phyloP scores from a whole-genome alignment of 106 monocot genomes.

The Allium fistulosum region DNA sequence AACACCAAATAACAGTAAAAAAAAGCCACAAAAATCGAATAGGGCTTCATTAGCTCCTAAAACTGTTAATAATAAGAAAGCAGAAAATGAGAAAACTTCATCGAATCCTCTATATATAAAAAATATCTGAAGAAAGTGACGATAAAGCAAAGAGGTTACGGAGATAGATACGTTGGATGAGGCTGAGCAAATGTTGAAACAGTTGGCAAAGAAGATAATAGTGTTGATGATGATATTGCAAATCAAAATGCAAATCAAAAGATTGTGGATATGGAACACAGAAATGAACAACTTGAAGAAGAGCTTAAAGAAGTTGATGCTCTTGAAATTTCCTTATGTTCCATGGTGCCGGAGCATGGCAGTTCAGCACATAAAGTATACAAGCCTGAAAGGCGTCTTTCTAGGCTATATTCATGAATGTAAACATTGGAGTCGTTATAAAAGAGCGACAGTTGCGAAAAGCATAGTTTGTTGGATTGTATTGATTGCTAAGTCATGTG shows the following conservation, averaged over 20 bases:
- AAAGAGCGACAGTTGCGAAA: slow-evolving; percentile 74
- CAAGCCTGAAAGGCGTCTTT: slow-evolving; percentile 81
- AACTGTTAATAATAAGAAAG: slow-evolving; percentile 25
- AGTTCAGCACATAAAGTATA: slow-evolving; percentile 97
- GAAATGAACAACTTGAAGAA: slow-evolving; percentile 80
- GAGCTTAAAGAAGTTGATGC: too few relatives aligned
- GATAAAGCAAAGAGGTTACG: slow-evolving; percentile 51
- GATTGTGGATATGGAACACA: slow-evolving; percentile 68
- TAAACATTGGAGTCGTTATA: slow-evolving; percentile 64
- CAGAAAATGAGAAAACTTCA: slow-evolving; percentile 27
- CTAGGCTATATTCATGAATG: slow-evolving; percentile 89
- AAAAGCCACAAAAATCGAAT: slow-evolving; percentile 44
- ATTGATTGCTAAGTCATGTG: slow-evolving; percentile 76
- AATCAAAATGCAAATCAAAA: slow-evolving; percentile 24
- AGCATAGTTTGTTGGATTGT: slow-evolving; percentile 83
- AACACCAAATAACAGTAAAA: slow-evolving; percentile 39
- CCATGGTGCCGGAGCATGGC: too few relatives aligned
- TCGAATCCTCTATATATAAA: slow-evolving; percentile 40
- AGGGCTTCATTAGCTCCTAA: slow-evolving; percentile 29
- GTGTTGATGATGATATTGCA: slow-evolving; percentile 27
- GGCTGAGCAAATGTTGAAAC: slow-evolving; percentile 65
- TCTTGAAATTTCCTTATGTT: too few relatives aligned
- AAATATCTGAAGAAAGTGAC: slow-evolving; percentile 61
- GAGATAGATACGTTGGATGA: slow-evolving; percentile 57
- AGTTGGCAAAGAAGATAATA: slow-evolving; percentile 62